phyloP scores from a whole-genome alignment of 106 monocot species.

The Allium cepa region DNA sequence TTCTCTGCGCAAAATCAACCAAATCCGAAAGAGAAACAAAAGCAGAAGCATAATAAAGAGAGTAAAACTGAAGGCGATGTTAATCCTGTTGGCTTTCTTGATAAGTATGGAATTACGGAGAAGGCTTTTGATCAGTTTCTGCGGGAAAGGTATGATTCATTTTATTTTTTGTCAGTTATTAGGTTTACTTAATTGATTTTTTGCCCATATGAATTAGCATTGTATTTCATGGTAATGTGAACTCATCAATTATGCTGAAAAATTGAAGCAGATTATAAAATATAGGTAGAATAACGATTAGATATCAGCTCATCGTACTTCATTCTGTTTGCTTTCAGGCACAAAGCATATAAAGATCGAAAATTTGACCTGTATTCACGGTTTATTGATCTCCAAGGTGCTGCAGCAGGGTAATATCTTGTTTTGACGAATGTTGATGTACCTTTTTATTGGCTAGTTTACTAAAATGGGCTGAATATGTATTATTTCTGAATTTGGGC shows the following conservation, averaged over 20 bases:
- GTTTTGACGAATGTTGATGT: background rate
- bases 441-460: background rate
- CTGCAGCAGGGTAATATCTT: constrained; percentile 39
- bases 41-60: constrained; percentile 4
- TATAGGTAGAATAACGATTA: too few relatives aligned
- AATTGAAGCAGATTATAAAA: too few relatives aligned
- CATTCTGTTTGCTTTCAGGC: constrained; percentile 16
- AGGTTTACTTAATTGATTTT: background rate
- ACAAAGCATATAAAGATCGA: constrained; percentile 60
- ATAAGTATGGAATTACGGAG: constrained; percentile 43
- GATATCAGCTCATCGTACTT: background rate
- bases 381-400: constrained; percentile 26
- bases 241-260: too few relatives aligned
- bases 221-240: too few relatives aligned
- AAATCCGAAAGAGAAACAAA: constrained; percentile 7
- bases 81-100: constrained; percentile 59
- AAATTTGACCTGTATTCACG: constrained; percentile 37
- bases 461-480: background rate
- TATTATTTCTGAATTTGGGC: background rate
- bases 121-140: constrained; percentile 57
- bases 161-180: background rate
- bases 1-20: constrained; percentile 19
- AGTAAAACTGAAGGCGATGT: constrained; percentile 15
- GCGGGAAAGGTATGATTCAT: constrained; percentile 38
- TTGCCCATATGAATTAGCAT: background rate